phyloP scores from a whole-genome alignment of 257 asterid species.

The Capsicum pubescens region DNA sequence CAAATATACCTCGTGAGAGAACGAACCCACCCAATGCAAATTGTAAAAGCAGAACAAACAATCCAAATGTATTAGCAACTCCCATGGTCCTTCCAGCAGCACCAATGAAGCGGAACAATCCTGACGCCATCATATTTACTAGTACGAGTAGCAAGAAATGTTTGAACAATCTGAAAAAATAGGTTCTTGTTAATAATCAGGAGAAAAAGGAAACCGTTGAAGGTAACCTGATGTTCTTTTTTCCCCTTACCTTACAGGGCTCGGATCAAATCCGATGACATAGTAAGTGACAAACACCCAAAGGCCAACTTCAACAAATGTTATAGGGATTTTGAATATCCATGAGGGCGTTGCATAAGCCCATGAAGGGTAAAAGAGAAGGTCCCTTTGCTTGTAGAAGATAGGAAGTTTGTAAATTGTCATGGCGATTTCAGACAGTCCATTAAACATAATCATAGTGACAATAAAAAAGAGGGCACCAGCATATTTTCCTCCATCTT shows the following conservation, averaged over 20 bases:
- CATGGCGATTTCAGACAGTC: slow-evolving; percentile 46
- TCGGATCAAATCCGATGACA: slow-evolving; percentile 70
- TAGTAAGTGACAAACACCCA: slow-evolving; percentile 56
- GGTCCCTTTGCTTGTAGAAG: slow-evolving; percentile 56
- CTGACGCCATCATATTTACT: slow-evolving; percentile 49
- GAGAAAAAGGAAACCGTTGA: neutral
- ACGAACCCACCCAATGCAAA: slow-evolving; percentile 69
- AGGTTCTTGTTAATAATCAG: neutral
- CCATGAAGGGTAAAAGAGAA: slow-evolving; percentile 54
- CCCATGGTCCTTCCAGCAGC: slow-evolving; percentile 68
- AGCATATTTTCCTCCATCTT: slow-evolving; percentile 38
- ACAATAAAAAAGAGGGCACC: slow-evolving; percentile 40
- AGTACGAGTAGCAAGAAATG: slow-evolving; percentile 53
- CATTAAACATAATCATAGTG: slow-evolving; percentile 42
- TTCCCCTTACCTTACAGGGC: slow-evolving; percentile 51
- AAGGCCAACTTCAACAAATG: slow-evolving; percentile 41
- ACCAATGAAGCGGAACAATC: slow-evolving; percentile 64
- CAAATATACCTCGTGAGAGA: slow-evolving; percentile 55
- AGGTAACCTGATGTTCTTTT: neutral
- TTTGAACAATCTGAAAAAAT: slow-evolving; percentile 48
- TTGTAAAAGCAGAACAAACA: slow-evolving; percentile 54
- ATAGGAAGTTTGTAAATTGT: slow-evolving; percentile 52
- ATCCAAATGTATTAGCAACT: slow-evolving; percentile 67
- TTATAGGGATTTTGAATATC: slow-evolving; percentile 48
- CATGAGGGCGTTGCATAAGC: slow-evolving; percentile 47